Percentiles rank a stretch among this genome's conserved stretches.
Evolutionary conservation across 73 alveolate species (phyloP).

Genomic region (Tetrahymena thermophila): DNA sequence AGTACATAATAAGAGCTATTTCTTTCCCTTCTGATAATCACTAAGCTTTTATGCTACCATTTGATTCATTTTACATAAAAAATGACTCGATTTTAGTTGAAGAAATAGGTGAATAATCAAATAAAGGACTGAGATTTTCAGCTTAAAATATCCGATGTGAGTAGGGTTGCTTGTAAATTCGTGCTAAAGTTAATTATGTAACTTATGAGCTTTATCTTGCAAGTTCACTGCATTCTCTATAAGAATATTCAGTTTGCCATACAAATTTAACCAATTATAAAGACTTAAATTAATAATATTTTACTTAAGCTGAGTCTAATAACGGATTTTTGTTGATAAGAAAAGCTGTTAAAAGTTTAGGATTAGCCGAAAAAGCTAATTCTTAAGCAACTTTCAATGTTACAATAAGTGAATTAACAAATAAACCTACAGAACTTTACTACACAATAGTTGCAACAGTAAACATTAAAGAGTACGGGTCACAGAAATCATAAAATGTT

Average conservation of each 20-base stretch:
- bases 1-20: background rate
- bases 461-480: background rate
- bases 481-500: background rate
- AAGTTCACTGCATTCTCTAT: background rate
- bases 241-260: background rate
- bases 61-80: background rate
- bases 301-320: background rate
- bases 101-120: background rate
- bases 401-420: background rate
- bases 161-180: background rate
- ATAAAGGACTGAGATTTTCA: background rate
- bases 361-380: background rate
- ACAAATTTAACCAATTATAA: background rate
- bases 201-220: background rate
- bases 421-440: background rate
- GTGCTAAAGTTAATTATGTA: background rate
- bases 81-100: background rate
- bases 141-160: background rate
- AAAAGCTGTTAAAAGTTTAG: background rate
- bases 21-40: background rate
- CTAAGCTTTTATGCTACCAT: background rate
- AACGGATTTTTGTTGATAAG: background rate
- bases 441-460: background rate
- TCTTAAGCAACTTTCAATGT: background rate
- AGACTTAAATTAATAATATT: background rate